Evolutionary conservation across 306 rosid genomes (phyloP), one percentile per base, ranked within the genome.

Genomic region (Sindora glabra): DNA sequence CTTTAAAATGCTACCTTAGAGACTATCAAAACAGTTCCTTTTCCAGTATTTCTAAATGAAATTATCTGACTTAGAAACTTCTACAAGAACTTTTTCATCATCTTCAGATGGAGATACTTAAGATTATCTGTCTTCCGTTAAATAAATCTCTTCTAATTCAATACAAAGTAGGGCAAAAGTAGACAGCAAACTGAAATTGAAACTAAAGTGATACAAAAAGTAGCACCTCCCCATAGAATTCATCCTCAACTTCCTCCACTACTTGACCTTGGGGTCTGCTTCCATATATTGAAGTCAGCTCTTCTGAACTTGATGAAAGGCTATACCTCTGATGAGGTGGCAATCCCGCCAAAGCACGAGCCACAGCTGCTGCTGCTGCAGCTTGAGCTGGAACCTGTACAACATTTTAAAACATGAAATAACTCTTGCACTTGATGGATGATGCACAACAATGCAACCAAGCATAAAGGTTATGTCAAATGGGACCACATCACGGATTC

Each of bases 361-460:
- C 99, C 39, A 89, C 97, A 26, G 86, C 99, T 42, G 97, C 99
- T 5, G 99, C 97, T 17, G 99, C 95, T 15, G 88, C 94, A 52
- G 90, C 99, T 58, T 89, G 89, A 15, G 97, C 86, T 1, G 97
- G 97, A 80, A 94, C 99, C 99, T 94, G 84, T 36, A 73, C 64
- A 52, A 60, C 48, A 49, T 54, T 56, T 65, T 27, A 64, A 66
- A 79, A 74, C 62, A 67, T 68, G 52, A 64, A 54, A 19, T 30
- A 51, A 45, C 60, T 49, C 67, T 30, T 18, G 22, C 12, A 29
- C 60, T 22, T 7, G 33, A 23, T 50, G 48, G 21, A 15, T 41
- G 46, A 48, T n/a, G 5, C 22, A 26, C 29, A 18, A 18, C 15
- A 2, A 29, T 18, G 27, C 29, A 60, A 23, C 40, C 15, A 6